Percentiles rank a stretch among this genome's conserved stretches.
Evolutionary conservation across 768 basidiomycete species (phyloP).

Genomic region (Pleurotus cornucopiae): DNA sequence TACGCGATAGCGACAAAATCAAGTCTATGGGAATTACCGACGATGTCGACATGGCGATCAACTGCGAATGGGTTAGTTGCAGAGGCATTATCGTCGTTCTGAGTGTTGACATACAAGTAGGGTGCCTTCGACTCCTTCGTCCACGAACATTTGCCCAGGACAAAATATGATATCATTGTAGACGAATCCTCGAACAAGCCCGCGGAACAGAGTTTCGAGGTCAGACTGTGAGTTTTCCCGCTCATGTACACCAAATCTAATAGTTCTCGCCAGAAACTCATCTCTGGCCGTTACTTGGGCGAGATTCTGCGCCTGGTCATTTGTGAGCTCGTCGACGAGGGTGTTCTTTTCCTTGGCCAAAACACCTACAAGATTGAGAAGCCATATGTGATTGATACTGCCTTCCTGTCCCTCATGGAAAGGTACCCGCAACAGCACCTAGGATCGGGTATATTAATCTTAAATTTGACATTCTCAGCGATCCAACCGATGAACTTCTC

Average conservation of each 20-base stretch:
- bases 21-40: conserved; percentile 63
- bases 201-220: conserved; percentile 91
- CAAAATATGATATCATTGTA: conserved; percentile 89
- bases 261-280: conserved; percentile 66
- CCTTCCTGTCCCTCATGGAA: conserved; percentile 96
- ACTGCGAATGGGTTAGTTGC: conserved; percentile 86
- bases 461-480: conserved; percentile 40
- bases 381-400: conserved; percentile 91
- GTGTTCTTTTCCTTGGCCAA: conserved; percentile 96
- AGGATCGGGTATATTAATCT: neutral
- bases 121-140: conserved; percentile 97
- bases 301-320: conserved; percentile 95
- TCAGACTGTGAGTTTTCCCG: conserved; percentile 20
- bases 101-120: conserved; percentile 32
- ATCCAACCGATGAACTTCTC: conserved; percentile 93
- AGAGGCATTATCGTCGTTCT: neutral
- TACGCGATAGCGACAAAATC: conserved; percentile 84
- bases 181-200: conserved; percentile 97
- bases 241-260: neutral
- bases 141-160: conserved; percentile 91
- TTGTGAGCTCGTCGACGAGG: conserved; percentile 93
- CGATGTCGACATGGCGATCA: conserved; percentile 82
- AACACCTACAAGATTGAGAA: conserved; percentile 98
- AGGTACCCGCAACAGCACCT: conserved; percentile 42
- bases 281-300: conserved; percentile 92